Base-by-base conservation (phyloP, 2,329 filamentous ascomycete species). In the Aspergillus viridinutans region DNA sequence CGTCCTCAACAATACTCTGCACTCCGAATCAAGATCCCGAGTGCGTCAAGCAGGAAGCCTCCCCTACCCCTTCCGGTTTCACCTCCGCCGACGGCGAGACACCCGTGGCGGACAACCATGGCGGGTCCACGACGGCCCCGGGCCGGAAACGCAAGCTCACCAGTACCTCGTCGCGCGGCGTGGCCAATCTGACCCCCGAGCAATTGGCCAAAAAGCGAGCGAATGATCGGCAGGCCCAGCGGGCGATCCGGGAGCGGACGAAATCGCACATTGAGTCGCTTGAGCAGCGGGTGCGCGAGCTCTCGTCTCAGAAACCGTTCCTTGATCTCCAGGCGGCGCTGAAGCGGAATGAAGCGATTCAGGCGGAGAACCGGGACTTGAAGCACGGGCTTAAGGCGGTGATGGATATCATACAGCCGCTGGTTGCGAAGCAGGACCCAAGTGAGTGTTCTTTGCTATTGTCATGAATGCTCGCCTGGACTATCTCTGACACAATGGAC, bases 141-240 rank as follows among this genome's bases (percentile, higher is more conserved):
- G 72, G 72, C 51, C 69, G 73, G 56, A 76, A 76, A 64, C 74
- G 77, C 66, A 80, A 78, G 64, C 62, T 75, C 54, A 69, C 71
- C 43, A 73, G 66, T 56, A 62, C 72, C 25, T 73, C 74, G 49
- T 78, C 88, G 58, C 85, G 91, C 64, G 92, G 90, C 61, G 92
- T 96, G 55, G 90, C 91, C 61, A 93, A 90, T 68, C 81, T 96
- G 70, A 95, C 90, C 10, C 89, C 91, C 5, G 89, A 92, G 60
- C 92, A 96, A 75, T 83, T 96, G 58, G 90, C 89, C 29, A 89
- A 92, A 74, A 97, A 96, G 79, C 83, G 92, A 62, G 90, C 90
- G 68, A 96, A 96, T 83, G 90, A 95, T 71, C 86, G 90, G 57
- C 90, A 95, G 73, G 91, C 90, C 29, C 90, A 96, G 72, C 84